A percentile compares a stretch with the other conserved stretches of the same genome.
These are phyloP conservation scores for Haplosporangium sp. DNA, from an alignment of 371 early-diverging fungal species.

Conservation along the genomic window DNA sequence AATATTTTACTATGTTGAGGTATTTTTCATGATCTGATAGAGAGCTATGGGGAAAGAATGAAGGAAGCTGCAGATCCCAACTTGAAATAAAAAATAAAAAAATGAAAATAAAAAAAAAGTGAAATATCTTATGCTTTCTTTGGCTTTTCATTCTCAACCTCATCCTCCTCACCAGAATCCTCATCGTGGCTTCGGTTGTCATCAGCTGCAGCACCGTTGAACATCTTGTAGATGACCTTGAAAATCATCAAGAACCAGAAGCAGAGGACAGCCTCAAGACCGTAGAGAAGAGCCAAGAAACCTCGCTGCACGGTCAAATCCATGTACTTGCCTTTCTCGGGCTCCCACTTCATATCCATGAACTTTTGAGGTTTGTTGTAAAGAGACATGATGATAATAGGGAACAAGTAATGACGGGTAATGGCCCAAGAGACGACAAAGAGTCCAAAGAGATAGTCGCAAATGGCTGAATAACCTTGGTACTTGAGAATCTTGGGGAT, in stretches of 20 bases:
- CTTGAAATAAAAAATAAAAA: no score
- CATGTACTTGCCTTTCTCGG: conserved; percentile 69
- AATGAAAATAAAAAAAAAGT: no score
- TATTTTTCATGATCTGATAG: no score
- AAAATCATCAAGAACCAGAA: conserved; percentile 88
- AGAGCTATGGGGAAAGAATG: no score
- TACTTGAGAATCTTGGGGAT: conserved; percentile 84
- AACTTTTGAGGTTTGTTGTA: conserved; percentile 64
- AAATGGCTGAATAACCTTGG: conserved; percentile 64
- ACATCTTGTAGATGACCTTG: conserved; percentile 72
- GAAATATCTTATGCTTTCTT: not conserved
- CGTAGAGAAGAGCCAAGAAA: conserved; percentile 70
- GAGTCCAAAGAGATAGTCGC: conserved; percentile 80
- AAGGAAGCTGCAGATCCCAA: no score
- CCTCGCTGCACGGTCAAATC: conserved; percentile 64
- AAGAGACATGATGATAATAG: conserved; percentile 67
- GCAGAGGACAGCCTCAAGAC: conserved; percentile 76
- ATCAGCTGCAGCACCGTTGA: conserved; percentile 72
- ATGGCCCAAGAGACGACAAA: conserved; percentile 85
- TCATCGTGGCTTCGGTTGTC: conserved; percentile 79
- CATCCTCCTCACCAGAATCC: conserved; percentile 47
- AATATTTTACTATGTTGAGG: not conserved
- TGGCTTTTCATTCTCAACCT: conserved; percentile 18
- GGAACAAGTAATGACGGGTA: conserved; percentile 80
- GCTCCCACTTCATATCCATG: conserved; percentile 73